A percentile compares a stretch with the other conserved stretches of the same genome.
Evolutionary conservation across 2,329 filamentous ascomycete genomes (phyloP).

Genomic region (Fusarium irregulare): DNA sequence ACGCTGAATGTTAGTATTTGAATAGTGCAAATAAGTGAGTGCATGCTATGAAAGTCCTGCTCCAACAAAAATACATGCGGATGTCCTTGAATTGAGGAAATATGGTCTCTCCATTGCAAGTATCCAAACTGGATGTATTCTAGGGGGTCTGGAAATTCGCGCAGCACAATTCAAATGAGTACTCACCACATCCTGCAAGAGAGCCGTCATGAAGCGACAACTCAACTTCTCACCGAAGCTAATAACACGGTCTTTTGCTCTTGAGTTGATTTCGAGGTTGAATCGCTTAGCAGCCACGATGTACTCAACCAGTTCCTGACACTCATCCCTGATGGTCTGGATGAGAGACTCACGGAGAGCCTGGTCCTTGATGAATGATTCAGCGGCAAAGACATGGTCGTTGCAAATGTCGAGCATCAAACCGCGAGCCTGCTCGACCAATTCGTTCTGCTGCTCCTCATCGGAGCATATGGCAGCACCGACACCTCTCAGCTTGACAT

Average conservation of each 20-base stretch:
- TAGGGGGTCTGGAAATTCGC: constrained; percentile 2
- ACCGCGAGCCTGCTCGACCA: constrained; percentile 73
- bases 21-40: neutral
- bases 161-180: constrained; percentile 1
- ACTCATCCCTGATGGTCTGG: constrained; percentile 79
- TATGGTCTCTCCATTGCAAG: neutral
- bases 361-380: constrained; percentile 68
- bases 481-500: constrained; percentile 66
- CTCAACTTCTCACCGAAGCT: constrained; percentile 97
- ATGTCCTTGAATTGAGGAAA: neutral
- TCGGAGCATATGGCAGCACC: constrained; percentile 65
- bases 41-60: neutral
- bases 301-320: constrained; percentile 81
- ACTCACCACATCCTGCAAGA: constrained; percentile 78
- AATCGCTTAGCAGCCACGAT: constrained; percentile 72
- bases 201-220: constrained; percentile 87
- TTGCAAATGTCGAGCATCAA: constrained; percentile 84
- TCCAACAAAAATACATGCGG: neutral
- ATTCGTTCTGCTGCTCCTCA: constrained; percentile 59
- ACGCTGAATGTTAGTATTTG: constrained; percentile 44
- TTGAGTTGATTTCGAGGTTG: constrained; percentile 79
- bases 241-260: constrained; percentile 87
- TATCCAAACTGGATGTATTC: neutral
- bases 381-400: constrained; percentile 82
- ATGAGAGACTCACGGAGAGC: constrained; percentile 69